Evolutionary conservation across 495 filamentous ascomycete species (phyloP), one percentile per base, ranked within the genome.

Genomic region (Astrothelium macrocarpum): DNA sequence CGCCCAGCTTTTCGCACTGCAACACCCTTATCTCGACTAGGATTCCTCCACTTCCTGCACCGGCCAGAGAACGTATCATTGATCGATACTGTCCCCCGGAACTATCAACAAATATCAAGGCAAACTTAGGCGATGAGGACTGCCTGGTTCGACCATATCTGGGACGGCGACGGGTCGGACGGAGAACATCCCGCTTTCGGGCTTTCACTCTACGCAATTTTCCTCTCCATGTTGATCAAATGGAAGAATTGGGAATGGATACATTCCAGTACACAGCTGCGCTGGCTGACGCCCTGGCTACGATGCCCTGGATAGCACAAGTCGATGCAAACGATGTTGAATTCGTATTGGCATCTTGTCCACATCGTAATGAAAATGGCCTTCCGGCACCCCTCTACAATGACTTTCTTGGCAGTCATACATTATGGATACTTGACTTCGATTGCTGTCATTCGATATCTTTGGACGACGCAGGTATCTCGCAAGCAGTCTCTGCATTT

Each of bases 361-460:
- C 1, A 20, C 16, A 45, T 53, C 62, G 16, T n/a, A 64, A 25
- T 32, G 46, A 7, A 18, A 2, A 1, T 12, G 43, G 49, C 1
- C 23, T 14, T 28, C 59, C 61, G n/a, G 29, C 60, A 14, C 23
- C 53, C n/a, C 36, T 28, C 29, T 43, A 29, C 14, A 43, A 46
- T n/a, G n/a, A 62, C 9, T n/a, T 60, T 20, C 53, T 63, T 2
- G 64, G 45, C 20, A 23, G 59, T 7, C 69, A 66, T 32, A 53
- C n/a, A 16, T 61, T 71, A 31, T 73, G 69, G 71, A 26, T 73
- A n/a, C 71, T 73, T 23, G 71, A 73, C 42, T 73, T 70, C 58
- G 67, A 73, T 58, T 65, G 65, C 45, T 70, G 67, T 59, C 45
- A 62, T 11, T 0, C 14, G 0, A 71, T 72, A 28, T 28, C 64